These are phyloP conservation scores for Chloris gayana DNA, from an alignment of 176 grass and related monocot species.

Conservation along the genomic window DNA sequence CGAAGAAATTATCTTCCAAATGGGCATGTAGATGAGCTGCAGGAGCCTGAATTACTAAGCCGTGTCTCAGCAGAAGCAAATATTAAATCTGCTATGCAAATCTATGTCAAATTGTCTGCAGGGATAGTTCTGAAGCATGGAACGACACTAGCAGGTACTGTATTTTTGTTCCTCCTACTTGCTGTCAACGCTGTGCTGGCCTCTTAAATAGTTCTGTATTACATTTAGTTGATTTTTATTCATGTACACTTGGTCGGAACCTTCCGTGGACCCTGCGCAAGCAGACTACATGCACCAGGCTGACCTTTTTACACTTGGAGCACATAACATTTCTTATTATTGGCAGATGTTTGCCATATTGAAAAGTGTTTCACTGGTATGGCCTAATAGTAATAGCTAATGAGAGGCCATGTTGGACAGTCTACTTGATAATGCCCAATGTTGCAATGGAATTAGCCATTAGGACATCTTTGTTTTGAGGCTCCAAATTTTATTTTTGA, in stretches of 20 bases:
- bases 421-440: not conserved
- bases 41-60: conserved; percentile 74
- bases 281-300: no score
- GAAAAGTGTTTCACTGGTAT: not conserved
- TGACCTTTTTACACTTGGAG: no score
- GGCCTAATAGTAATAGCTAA: not conserved
- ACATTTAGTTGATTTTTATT: not conserved
- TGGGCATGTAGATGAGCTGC: conserved; percentile 60
- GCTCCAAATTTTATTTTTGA: conserved; percentile 3
- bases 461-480: not conserved
- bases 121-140: conserved; percentile 93
- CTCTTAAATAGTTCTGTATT: not conserved
- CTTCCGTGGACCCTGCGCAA: no score
- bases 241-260: no score
- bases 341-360: conserved; percentile 2
- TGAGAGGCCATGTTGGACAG: not conserved
- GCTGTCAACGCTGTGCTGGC: not conserved
- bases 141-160: conserved; percentile 81
- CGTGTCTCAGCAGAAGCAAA: conserved; percentile 79
- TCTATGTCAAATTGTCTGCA: conserved; percentile 82
- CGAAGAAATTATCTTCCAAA: conserved; percentile 83
- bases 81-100: conserved; percentile 94
- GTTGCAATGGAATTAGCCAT: conserved; percentile 3
- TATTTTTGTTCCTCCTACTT: conserved; percentile 7
- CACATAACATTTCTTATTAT: not conserved